Conservation (phyloP, 108 stramenopile genomes). For the Skeletonema potamos region DNA sequence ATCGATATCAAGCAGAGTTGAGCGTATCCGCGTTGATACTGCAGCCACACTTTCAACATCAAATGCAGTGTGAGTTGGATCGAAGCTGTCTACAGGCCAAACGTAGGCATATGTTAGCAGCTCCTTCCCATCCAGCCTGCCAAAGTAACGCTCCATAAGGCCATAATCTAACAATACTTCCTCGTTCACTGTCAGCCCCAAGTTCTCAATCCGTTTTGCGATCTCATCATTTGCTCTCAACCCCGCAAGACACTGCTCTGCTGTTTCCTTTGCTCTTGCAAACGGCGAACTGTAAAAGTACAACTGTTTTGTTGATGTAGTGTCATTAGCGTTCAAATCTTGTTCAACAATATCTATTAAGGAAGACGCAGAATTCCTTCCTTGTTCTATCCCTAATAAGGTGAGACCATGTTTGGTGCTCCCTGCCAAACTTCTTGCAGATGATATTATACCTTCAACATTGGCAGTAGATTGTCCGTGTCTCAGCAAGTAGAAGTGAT, state of each 20-base stretch:
- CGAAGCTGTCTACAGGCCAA: constrained; percentile 77
- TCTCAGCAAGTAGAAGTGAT: constrained; percentile 74
- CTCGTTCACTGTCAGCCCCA: constrained; percentile 50
- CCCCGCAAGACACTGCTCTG: constrained; percentile 62
- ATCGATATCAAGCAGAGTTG: constrained; percentile 58
- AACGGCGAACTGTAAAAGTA: constrained; percentile 80
- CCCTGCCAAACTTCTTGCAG: constrained; percentile 68
- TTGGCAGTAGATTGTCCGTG: constrained; percentile 83
- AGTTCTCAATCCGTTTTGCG: constrained; percentile 25
- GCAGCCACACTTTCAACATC: constrained; percentile 85
- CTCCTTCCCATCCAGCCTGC: constrained; percentile 67
- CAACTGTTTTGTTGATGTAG: constrained; percentile 41
- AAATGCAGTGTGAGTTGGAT: constrained; percentile 73
- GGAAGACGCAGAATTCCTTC: constrained; percentile 49
- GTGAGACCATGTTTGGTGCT: constrained; percentile 74
- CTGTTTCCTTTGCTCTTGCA: constrained; percentile 75
- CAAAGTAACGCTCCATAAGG: constrained; percentile 85
- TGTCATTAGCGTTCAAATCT: constrained; percentile 14
- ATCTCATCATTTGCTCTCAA: constrained; percentile 27
- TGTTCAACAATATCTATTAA: constrained; percentile 51
- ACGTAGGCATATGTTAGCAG: constrained; percentile 74
- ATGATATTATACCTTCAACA: constrained; percentile 79
- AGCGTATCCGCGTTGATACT: constrained; percentile 67
- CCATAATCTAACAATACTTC: constrained; percentile 58
- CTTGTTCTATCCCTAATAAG: constrained; percentile 69